Evolutionary conservation across 306 rosid species (phyloP), one percentile per base, ranked within the genome.

Genomic region (Astragalus membranaceus): DNA sequence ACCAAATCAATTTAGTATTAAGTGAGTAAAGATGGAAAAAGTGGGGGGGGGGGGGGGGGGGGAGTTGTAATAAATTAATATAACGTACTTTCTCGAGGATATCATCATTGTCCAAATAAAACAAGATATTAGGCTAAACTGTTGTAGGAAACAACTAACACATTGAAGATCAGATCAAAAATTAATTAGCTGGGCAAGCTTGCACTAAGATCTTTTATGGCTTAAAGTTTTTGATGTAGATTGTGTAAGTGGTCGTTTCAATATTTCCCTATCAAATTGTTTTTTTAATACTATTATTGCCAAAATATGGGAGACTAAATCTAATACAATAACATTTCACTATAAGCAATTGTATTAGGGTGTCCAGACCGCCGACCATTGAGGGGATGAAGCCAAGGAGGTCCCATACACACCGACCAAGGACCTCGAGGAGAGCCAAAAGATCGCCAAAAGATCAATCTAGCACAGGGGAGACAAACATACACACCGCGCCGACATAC

Each of bases 181-280:
- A 70, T 9, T 55, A 70, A 37, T 70, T 54, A 70, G 78, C 51
- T 75, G 64, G 70, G 78, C 37, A 23, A 64, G 75, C 37, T 35
- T 70, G 75, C 81, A 80, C 67, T 58, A 16, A 0, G 15, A 60
- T 46, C 9, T 49, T 59, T 67, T 47, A 42, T 58, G 23, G 42
- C 33, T 39, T 42, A 75, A 75, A 80, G 84, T 65, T 71, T 60
- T 70, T 50, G 78, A 80, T 58, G 75, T 33, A 9, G 84, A 77
- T 42, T 70, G 67, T 70, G 12, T 4, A 6, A 61, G 81, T 77
- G 76, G 17, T 14, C 17, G 15, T 12, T 17, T 26, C 42, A 17
- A 8, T 39, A 37, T 39, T 39, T 11, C 44, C 10, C 11, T 10
- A 39, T 39, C 44, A 39, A n/a, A 33, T 69, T 41, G 53, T 68